phyloP scores from a whole-genome alignment of 2,329 filamentous ascomycete genomes.

The Xylaria sp. region DNA sequence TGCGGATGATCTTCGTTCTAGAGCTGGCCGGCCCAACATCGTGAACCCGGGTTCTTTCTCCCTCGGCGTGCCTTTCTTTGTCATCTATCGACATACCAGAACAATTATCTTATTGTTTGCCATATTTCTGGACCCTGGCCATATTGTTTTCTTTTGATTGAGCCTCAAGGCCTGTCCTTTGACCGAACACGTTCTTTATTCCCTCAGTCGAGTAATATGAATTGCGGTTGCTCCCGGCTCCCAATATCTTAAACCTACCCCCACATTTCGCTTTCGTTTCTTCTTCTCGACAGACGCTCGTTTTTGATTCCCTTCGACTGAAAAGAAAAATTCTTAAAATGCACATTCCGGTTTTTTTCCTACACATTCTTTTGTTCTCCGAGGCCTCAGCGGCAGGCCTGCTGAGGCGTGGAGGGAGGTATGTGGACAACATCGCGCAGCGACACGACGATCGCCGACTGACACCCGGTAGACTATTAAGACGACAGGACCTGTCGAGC shows the following conservation, averaged over 20 bases:
- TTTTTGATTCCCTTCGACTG: constrained; percentile 14
- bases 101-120: constrained; percentile 26
- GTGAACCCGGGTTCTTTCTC: constrained; percentile 22
- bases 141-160: constrained; percentile 26
- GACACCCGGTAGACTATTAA: constrained; percentile 29
- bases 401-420: constrained; percentile 34
- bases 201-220: constrained; percentile 30
- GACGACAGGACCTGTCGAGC: constrained; percentile 23
- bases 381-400: constrained; percentile 37
- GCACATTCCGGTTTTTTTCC: constrained; percentile 33
- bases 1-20: constrained; percentile 25
- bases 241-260: constrained; percentile 16
- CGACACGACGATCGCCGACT: constrained; percentile 15
- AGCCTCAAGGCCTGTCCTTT: constrained; percentile 21
- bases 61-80: constrained; percentile 16
- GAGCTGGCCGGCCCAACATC: constrained; percentile 23
- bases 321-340: constrained; percentile 23
- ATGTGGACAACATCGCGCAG: constrained; percentile 15
- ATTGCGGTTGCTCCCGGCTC: constrained; percentile 22
- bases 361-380: constrained; percentile 35
- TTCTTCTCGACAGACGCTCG: constrained; percentile 18
- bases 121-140: constrained; percentile 9
- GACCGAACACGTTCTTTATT: constrained; percentile 29
- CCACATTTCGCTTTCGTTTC: constrained; percentile 16
- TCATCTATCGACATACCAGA: constrained; percentile 16